Percentiles rank a stretch among this genome's conserved stretches.
phyloP scores from a whole-genome alignment of 164 flowering plant species.

The Tetracentron sinense region DNA sequence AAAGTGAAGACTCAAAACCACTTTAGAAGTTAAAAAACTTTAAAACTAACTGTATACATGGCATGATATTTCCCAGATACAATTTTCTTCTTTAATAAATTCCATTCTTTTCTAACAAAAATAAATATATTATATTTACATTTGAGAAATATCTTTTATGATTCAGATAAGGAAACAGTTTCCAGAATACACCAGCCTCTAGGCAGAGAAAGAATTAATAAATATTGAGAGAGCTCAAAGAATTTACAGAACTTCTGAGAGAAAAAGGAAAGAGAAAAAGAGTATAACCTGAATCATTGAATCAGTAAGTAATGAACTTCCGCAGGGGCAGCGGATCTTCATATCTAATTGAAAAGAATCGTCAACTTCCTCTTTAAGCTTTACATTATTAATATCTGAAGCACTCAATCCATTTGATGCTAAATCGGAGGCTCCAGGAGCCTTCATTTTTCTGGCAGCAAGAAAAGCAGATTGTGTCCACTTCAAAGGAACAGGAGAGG shows the following conservation, averaged over 20 bases:
- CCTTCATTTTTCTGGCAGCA: slow-evolving; percentile 75
- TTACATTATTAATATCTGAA: slow-evolving; percentile 43
- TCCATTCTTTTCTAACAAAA: no score
- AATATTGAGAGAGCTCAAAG: background rate
- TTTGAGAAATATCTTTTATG: no score
- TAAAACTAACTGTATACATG: no score
- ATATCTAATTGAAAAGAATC: slow-evolving; percentile 44
- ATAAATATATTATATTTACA: no score
- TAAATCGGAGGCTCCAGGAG: slow-evolving; percentile 70
- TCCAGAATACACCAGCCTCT: background rate
- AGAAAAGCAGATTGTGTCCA: background rate
- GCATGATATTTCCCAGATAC: no score
- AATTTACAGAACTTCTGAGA: background rate
- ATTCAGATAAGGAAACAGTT: no score
- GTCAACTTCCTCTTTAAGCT: slow-evolving; percentile 63
- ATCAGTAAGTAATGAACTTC: slow-evolving; percentile 60
- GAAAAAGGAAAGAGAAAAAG: background rate
- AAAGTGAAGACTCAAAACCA: no score
- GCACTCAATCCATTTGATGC: slow-evolving; percentile 66
- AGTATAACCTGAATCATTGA: slow-evolving; percentile 70
- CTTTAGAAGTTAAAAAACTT: no score
- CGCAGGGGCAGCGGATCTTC: slow-evolving; percentile 87
- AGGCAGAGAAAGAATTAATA: background rate
- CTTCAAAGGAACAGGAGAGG: background rate
- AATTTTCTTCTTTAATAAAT: no score